Percentiles rank a stretch among this genome's conserved stretches.
Conservation (phyloP, 192 early-diverging fungal species). For the Endogone sp. region DNA sequence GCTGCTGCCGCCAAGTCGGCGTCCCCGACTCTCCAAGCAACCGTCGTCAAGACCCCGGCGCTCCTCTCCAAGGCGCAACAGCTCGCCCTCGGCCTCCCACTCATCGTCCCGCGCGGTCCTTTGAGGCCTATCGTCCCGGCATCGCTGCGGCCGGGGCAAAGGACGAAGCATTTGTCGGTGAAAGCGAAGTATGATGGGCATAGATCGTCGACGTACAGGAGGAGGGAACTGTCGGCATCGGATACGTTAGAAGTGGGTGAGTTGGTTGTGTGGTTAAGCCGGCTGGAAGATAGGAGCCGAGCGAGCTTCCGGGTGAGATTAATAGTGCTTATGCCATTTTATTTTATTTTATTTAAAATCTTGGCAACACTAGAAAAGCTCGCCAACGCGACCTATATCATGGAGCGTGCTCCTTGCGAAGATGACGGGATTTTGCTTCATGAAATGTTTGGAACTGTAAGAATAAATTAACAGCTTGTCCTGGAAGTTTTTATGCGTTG, state of each 20-base stretch:
- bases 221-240: not conserved
- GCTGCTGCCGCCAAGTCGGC: no score
- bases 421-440: not conserved
- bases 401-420: not conserved
- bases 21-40: no score
- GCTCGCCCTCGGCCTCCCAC: not conserved
- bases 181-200: no score
- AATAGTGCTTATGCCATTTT: not conserved
- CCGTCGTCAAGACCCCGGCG: not conserved
- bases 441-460: not conserved
- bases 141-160: not conserved
- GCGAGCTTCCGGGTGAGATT: not conserved
- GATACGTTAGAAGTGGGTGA: not conserved
- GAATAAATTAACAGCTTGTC: not conserved
- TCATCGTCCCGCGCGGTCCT: not conserved
- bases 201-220: not conserved
- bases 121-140: not conserved
- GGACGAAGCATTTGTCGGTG: not conserved
- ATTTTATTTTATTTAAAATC: not conserved
- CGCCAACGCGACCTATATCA: not conserved
- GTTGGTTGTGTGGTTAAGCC: not conserved
- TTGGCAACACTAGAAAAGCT: not conserved
- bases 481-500: not conserved
- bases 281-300: not conserved
- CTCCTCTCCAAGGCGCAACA: not conserved